Evolutionary conservation across 1,284 basidiomycete genomes (phyloP), one percentile per base, ranked within the genome.

Genomic region (Puccinia triticina): DNA sequence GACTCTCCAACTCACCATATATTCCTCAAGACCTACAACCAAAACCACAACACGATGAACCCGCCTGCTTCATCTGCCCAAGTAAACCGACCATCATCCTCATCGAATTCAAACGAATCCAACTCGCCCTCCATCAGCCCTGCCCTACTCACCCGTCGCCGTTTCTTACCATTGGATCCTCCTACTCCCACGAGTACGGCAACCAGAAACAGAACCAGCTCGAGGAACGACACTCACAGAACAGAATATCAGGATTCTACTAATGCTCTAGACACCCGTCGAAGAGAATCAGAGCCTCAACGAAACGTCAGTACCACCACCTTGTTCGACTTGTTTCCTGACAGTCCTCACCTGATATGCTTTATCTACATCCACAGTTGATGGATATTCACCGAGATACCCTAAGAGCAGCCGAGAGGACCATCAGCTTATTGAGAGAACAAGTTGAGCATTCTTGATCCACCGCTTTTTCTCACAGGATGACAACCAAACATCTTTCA

Each of bases 361-460:
- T 34, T 26, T 66, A 16, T 29, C 40, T 64, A 57, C 18, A n/a
- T 46, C 53, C 7, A 10, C 43, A 77, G 75, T 66, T 77, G 59
- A 77, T 77, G 75, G 55, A 77, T 14, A 59, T 77, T 16, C 75
- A 77, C 43, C 37, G 75, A 48, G 75, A 77, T 32, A 77, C 75
- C 8, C 57, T 77, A 26, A 59, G 75, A 64, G 75, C 75, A 23
- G 75, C 75, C 61, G 75, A 77, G 59, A 40, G 75, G 37, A 77
- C 75, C 34, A 77, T 77, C 18, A 77, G 75, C 57, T 64, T 77
- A 66, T 59, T 77, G 40, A 77, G 75, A 77, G 75, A 77, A 61
- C 75, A 77, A 64, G 75, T 77, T 77, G 55, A 77, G 75, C 57
- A 18, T 29, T 64, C 37, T 37, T 48, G 8, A 21, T 40, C 26